Conservation (phyloP, 73 alveolate genomes). For the Paramecium sexaurelia region DNA sequence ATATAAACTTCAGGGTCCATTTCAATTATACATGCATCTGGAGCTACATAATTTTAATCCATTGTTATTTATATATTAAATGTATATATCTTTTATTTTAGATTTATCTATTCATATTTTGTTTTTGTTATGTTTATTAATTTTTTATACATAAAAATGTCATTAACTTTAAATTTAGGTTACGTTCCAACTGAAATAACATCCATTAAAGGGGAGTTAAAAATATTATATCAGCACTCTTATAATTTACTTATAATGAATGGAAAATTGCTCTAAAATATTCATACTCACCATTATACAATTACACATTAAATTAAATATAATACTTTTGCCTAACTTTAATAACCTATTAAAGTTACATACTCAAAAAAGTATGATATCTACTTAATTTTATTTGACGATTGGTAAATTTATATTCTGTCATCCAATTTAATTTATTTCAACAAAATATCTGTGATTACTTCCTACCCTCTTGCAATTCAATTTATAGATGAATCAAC, state of each 20-base stretch:
- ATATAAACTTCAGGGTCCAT: conserved; percentile 8
- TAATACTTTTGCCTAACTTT: neutral
- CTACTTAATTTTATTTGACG: conserved; percentile 15
- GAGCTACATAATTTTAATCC: conserved; percentile 16
- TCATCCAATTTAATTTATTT: neutral
- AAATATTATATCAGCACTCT: neutral
- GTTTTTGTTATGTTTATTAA: neutral
- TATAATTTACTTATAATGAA: neutral
- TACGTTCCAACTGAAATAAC: conserved; percentile 2
- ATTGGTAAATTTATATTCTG: conserved; percentile 20
- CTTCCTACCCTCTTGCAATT: neutral
- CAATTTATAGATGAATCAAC: neutral
- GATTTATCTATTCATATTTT: neutral
- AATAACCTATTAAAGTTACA: neutral
- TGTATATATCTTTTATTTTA: neutral
- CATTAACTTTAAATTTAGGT: neutral
- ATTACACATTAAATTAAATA: neutral
- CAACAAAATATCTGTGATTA: neutral
- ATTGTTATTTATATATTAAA: neutral
- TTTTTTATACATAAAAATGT: neutral
- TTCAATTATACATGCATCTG: neutral
- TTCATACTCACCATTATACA: neutral
- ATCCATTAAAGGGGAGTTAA: neutral
- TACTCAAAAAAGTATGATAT: neutral
- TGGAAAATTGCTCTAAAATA: neutral